Conservation (phyloP, 2,329 filamentous ascomycete genomes). For the Dendrostoma leiphaemia region DNA sequence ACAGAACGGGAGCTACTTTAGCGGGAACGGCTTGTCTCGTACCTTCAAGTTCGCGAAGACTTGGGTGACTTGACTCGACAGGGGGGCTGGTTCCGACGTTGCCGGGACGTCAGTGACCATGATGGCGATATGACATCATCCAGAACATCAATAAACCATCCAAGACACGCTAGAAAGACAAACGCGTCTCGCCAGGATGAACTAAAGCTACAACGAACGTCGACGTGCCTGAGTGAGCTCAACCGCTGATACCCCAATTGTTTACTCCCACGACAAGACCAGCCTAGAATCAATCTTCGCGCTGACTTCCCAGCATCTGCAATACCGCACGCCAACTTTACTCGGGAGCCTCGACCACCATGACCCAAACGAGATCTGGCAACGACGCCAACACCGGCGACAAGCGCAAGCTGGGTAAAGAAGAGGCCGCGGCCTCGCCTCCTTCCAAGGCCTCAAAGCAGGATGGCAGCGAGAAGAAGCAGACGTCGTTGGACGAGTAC, state of each 20-base stretch:
- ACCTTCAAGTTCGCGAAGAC: too few relatives aligned
- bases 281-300: neutral
- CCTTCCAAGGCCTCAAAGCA: slow-evolving; percentile 11
- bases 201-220: neutral
- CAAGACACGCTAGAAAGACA: too few relatives aligned
- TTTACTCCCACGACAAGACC: too few relatives aligned
- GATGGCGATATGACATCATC: neutral
- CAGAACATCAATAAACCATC: neutral
- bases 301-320: too few relatives aligned
- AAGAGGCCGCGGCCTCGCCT: neutral
- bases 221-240: too few relatives aligned
- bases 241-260: too few relatives aligned
- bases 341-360: neutral
- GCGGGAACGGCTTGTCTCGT: too few relatives aligned
- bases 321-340: too few relatives aligned
- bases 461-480: neutral
- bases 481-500: slow-evolving; percentile 14
- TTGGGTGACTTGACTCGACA: neutral
- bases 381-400: neutral
- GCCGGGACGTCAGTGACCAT: too few relatives aligned
- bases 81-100: neutral
- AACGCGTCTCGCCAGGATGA: neutral
- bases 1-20: too few relatives aligned
- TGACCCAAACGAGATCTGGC: slow-evolving; percentile 6
- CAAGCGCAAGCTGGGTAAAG: slow-evolving; percentile 13